phyloP scores from a whole-genome alignment of 2,329 filamentous ascomycete genomes.

The Cryphonectria radicalis region DNA sequence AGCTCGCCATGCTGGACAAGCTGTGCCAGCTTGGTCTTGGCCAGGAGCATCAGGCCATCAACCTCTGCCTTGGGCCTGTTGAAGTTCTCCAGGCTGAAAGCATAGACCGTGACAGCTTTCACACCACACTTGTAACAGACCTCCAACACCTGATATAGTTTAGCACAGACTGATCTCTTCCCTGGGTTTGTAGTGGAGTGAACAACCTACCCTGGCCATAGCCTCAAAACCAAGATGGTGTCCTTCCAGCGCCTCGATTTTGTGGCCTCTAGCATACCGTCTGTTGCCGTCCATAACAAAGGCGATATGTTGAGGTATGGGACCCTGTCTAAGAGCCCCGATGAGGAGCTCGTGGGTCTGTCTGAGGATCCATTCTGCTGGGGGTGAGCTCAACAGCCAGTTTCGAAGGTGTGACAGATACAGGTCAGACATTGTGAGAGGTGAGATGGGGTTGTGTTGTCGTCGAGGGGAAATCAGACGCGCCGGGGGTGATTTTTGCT shows the following conservation, averaged over 20 bases:
- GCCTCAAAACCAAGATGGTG: slow-evolving; percentile 97
- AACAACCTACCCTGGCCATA: slow-evolving; percentile 71
- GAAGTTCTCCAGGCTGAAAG: slow-evolving; percentile 99
- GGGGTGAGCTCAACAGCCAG: slow-evolving; percentile 87
- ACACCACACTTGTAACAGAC: slow-evolving; percentile 98
- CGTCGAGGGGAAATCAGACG: not conserved
- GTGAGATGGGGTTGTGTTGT: not conserved
- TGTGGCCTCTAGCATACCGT: slow-evolving; percentile 84
- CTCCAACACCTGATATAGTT: slow-evolving; percentile 73
- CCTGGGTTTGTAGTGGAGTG: slow-evolving; percentile 9
- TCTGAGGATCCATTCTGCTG: slow-evolving; percentile 85
- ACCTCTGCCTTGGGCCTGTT: slow-evolving; percentile 96
- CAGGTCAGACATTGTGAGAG: slow-evolving; percentile 55
- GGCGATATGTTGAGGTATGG: slow-evolving; percentile 93
- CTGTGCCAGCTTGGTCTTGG: slow-evolving; percentile 91
- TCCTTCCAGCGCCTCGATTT: slow-evolving; percentile 95
- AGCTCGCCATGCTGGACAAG: slow-evolving; percentile 91
- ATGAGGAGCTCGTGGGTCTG: slow-evolving; percentile 84
- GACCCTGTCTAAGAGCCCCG: slow-evolving; percentile 84
- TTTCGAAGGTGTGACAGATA: slow-evolving; percentile 54
- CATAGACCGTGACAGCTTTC: slow-evolving; percentile 95
- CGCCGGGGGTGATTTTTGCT: not conserved
- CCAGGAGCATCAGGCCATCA: slow-evolving; percentile 95
- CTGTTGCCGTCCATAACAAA: slow-evolving; percentile 99
- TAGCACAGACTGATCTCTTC: not conserved